phyloP scores from a whole-genome alignment of 768 basidiomycete genomes.

The Suillus paluster region DNA sequence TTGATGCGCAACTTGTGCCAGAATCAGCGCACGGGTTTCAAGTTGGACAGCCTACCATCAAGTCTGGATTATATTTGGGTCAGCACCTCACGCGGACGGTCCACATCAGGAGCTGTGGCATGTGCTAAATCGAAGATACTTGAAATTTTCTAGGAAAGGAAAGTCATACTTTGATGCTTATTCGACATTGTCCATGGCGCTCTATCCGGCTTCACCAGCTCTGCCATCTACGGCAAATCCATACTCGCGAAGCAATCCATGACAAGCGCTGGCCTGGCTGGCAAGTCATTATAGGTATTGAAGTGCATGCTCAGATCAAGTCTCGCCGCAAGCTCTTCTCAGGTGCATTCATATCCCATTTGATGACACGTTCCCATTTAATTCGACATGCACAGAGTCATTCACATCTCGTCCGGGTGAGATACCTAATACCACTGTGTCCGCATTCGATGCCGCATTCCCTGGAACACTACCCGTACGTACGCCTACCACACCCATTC shows the following conservation, averaged over 20 bases:
- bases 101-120: neutral
- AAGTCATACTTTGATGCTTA: constrained; percentile 24
- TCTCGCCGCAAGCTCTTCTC: constrained; percentile 91
- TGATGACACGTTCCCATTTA: constrained; percentile 4
- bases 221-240: constrained; percentile 14
- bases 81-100: neutral
- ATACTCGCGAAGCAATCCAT: constrained; percentile 12
- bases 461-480: constrained; percentile 93
- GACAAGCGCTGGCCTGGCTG: constrained; percentile 77
- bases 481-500: constrained; percentile 41
- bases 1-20: neutral
- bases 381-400: constrained; percentile 37
- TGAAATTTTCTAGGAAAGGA: constrained; percentile 17
- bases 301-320: constrained; percentile 94
- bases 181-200: constrained; percentile 20
- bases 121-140: neutral
- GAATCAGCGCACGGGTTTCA: neutral
- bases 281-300: constrained; percentile 91
- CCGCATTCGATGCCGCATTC: constrained; percentile 84
- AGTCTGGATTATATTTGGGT: neutral
- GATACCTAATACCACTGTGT: constrained; percentile 73
- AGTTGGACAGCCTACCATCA: neutral
- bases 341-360: constrained; percentile 22
- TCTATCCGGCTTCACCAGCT: constrained; percentile 19
- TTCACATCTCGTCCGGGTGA: constrained; percentile 50